Percentiles rank a stretch among this genome's conserved stretches.
Evolutionary conservation across 1,284 basidiomycete species (phyloP).

Genomic region (Meira nashicola): DNA sequence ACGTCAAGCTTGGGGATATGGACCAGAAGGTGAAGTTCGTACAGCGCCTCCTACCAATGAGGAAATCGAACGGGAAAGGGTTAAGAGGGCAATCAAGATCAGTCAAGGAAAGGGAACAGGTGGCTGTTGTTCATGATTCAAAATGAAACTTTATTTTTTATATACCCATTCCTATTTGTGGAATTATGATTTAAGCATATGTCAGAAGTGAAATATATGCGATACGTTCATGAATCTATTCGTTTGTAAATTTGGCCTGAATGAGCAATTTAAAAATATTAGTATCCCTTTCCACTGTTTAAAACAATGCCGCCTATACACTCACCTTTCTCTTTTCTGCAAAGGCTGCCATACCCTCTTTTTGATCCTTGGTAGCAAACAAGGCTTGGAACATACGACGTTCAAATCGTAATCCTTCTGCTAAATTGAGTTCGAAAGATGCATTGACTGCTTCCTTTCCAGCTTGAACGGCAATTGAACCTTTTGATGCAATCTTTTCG

Average conservation of each 20-base stretch:
- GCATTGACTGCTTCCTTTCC: constrained; percentile 94
- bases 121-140: constrained; percentile 2
- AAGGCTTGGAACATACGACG: constrained; percentile 83
- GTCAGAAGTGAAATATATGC: too few relatives aligned
- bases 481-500: constrained; percentile 74
- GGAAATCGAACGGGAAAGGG: constrained; percentile 6
- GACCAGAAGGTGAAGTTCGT: not conserved
- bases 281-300: not conserved
- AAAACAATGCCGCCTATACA: not conserved
- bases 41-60: constrained; percentile 2
- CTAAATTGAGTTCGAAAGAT: constrained; percentile 73
- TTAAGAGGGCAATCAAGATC: constrained; percentile 4
- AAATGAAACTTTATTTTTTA: not conserved
- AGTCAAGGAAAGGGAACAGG: constrained; percentile 7
- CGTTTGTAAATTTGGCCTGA: too few relatives aligned
- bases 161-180: too few relatives aligned
- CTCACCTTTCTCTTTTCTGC: constrained; percentile 79
- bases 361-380: constrained; percentile 94
- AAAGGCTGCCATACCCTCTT: constrained; percentile 97
- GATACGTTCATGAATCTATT: too few relatives aligned
- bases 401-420: constrained; percentile 82
- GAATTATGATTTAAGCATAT: too few relatives aligned
- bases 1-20: not conserved
- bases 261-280: too few relatives aligned
- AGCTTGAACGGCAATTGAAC: constrained; percentile 77